These are phyloP conservation scores for Blattamonas nauphoetae DNA, from an alignment of 78 protist species.

Conservation along the genomic window DNA sequence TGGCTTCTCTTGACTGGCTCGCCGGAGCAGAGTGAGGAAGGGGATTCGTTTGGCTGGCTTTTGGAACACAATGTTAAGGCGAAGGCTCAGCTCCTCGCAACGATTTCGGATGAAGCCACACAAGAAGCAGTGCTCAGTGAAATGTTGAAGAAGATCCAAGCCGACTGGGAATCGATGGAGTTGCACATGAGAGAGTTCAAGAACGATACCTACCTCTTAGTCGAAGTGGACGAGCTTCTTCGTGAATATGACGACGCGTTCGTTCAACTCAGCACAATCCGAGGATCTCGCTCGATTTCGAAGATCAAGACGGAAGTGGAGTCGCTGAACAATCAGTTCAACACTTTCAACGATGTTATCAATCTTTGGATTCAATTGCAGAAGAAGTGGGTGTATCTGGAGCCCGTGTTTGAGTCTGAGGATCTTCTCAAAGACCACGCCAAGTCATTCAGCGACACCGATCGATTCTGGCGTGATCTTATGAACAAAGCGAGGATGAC, in stretches of 20 bases:
- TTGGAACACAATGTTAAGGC: not conserved
- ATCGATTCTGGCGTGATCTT: conserved; percentile 17
- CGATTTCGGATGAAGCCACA: conserved; percentile 10
- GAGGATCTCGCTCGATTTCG: conserved; percentile 38
- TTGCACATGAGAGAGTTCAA: conserved; percentile 7
- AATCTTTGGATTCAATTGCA: conserved; percentile 49
- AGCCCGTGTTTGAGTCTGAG: conserved; percentile 38
- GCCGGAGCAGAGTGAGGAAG: not conserved
- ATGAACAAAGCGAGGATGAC: not conserved
- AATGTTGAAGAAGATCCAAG: conserved; percentile 29
- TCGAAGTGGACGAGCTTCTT: conserved; percentile 34
- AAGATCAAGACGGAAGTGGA: conserved; percentile 29
- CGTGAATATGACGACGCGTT: conserved; percentile 39
- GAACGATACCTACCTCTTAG: not conserved
- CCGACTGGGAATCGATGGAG: conserved; percentile 20
- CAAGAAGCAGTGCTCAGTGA: conserved; percentile 19
- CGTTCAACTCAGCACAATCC: conserved; percentile 36
- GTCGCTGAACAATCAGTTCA: conserved; percentile 30
- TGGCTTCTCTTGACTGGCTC: conserved; percentile 13
- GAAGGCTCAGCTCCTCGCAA: not conserved
- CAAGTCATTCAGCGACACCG: conserved; percentile 27
- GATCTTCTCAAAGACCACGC: conserved; percentile 54
- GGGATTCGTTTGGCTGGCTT: not conserved
- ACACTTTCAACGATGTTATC: conserved; percentile 19
- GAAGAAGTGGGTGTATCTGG: conserved; percentile 56